A percentile compares a stretch with the other conserved stretches of the same genome.
Conservation (phyloP, 352 stramenopile species). For the Pythium volutum region DNA sequence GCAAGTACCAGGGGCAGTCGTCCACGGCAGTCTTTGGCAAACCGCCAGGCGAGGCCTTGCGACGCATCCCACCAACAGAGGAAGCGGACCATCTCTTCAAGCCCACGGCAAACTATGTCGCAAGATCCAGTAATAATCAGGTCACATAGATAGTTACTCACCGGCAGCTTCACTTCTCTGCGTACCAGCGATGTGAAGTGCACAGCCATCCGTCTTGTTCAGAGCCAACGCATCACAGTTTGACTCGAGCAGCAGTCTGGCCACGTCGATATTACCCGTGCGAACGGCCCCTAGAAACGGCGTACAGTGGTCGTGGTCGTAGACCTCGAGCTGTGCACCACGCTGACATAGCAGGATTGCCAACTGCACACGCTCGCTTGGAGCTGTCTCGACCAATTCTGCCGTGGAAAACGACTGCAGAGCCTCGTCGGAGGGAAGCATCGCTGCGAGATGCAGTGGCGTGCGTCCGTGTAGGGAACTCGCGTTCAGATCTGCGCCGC, state of each 20-base stretch:
- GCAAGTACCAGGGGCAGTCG: conserved; percentile 37
- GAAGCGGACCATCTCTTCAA: conserved; percentile 31
- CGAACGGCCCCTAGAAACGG: conserved; percentile 41
- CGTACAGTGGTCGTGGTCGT: conserved; percentile 36
- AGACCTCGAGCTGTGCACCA: conserved; percentile 32
- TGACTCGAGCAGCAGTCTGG: conserved; percentile 28
- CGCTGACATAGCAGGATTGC: not conserved
- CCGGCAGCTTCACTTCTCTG: not conserved
- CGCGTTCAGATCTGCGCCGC: conserved; percentile 31
- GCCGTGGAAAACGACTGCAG: not conserved
- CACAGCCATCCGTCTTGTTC: conserved; percentile 34
- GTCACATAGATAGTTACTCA: not conserved
- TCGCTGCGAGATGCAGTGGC: conserved; percentile 44
- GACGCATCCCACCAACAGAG: conserved; percentile 57
- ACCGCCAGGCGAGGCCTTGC: conserved; percentile 29
- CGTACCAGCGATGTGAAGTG: conserved; percentile 52
- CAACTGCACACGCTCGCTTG: not conserved
- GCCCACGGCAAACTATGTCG: conserved; percentile 21
- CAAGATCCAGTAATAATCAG: not conserved
- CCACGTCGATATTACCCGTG: conserved; percentile 24
- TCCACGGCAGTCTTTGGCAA: conserved; percentile 32
- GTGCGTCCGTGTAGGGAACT: conserved; percentile 50
- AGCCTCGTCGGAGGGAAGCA: not conserved
- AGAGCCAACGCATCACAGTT: conserved; percentile 32
- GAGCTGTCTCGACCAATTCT: not conserved